These are phyloP conservation scores for Penicillium sclerotigenum DNA, from an alignment of 2,329 filamentous ascomycete species.

Conservation along the genomic window DNA sequence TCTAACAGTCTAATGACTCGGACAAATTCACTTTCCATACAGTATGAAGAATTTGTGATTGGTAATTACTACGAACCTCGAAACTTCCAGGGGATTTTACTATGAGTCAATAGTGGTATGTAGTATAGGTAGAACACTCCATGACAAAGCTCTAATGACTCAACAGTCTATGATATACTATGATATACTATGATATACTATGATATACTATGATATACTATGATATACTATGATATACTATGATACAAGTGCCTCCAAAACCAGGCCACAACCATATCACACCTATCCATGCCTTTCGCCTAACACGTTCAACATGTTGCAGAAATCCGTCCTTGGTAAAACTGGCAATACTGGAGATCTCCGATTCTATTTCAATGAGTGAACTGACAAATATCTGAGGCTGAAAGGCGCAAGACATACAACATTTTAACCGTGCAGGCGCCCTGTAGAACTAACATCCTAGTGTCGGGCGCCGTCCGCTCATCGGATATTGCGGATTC, in stretches of 20 bases:
- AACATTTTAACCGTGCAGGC: background rate
- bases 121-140: background rate
- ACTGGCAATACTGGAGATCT: background rate
- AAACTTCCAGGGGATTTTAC: background rate
- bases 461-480: background rate
- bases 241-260: background rate
- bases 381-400: background rate
- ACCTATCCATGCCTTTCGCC: background rate
- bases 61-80: background rate
- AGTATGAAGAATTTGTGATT: background rate
- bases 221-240: background rate
- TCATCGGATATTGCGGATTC: slow-evolving; percentile 69
- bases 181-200: background rate
- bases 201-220: no score
- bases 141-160: background rate
- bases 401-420: background rate
- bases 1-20: background rate
- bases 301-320: background rate
- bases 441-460: background rate
- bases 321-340: background rate
- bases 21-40: background rate
- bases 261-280: background rate
- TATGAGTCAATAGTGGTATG: background rate
- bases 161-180: background rate
- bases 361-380: background rate